These are phyloP conservation scores for Magnaporthales sp. DNA, from an alignment of 2,329 filamentous ascomycete genomes.

Conservation along the genomic window DNA sequence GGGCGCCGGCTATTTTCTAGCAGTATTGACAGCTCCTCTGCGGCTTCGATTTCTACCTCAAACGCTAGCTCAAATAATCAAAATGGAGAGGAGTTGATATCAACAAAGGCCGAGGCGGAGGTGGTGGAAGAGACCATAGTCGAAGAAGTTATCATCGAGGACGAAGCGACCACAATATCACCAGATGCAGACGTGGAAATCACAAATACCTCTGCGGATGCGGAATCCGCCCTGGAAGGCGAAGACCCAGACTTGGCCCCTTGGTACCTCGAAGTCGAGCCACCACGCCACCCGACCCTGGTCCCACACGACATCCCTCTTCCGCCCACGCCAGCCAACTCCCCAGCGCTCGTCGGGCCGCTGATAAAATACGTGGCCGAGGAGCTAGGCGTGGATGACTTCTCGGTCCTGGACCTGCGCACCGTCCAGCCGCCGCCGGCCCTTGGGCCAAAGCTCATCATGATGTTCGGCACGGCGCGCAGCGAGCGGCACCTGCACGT, in stretches of 20 bases:
- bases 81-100: neutral
- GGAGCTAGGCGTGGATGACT: conserved; percentile 77
- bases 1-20: neutral
- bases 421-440: conserved; percentile 78
- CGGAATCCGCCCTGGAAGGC: neutral
- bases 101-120: neutral
- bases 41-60: neutral
- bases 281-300: conserved; percentile 40
- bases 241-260: conserved; percentile 13
- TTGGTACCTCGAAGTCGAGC: conserved; percentile 81
- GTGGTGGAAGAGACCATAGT: neutral
- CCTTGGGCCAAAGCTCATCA: conserved; percentile 79
- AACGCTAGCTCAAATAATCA: neutral
- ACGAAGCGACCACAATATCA: neutral
- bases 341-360: conserved; percentile 62
- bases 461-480: conserved; percentile 85
- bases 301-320: conserved; percentile 36
- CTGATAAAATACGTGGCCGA: conserved; percentile 73
- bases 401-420: conserved; percentile 76
- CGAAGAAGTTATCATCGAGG: neutral
- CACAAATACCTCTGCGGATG: neutral
- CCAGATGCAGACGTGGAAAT: conserved; percentile 12
- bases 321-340: conserved; percentile 51
- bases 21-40: neutral
- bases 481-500: conserved; percentile 92